Conservation (phyloP, 805 yeast genomes). For the Wickerhamomyces tratensis region DNA sequence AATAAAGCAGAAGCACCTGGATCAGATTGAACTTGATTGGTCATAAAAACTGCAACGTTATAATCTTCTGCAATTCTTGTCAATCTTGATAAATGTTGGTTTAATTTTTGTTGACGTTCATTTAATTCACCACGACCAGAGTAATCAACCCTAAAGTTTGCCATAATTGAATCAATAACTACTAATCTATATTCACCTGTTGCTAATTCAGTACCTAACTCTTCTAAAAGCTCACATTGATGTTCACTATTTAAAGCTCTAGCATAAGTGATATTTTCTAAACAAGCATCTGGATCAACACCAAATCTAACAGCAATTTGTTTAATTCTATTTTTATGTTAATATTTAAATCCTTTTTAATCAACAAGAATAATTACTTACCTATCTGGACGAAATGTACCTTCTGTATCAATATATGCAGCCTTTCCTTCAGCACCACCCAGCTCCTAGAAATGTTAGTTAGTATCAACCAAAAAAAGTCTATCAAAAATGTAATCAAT, state of each 20-base stretch:
- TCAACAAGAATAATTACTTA: slow-evolving; percentile 23
- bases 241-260: slow-evolving; percentile 74
- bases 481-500: background rate
- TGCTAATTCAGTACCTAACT: slow-evolving; percentile 55
- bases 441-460: slow-evolving; percentile 25
- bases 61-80: slow-evolving; percentile 66
- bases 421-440: slow-evolving; percentile 83
- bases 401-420: slow-evolving; percentile 73
- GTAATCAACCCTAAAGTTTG: slow-evolving; percentile 69
- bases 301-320: slow-evolving; percentile 64
- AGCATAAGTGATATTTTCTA: slow-evolving; percentile 67
- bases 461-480: background rate
- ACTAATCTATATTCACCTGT: slow-evolving; percentile 57
- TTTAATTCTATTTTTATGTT: slow-evolving; percentile 25
- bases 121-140: slow-evolving; percentile 71
- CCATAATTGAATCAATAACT: slow-evolving; percentile 69
- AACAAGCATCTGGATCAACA: slow-evolving; percentile 57
- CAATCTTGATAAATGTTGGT: slow-evolving; percentile 42
- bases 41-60: slow-evolving; percentile 66
- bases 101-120: slow-evolving; percentile 66
- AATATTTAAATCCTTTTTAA: no score
- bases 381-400: slow-evolving; percentile 69
- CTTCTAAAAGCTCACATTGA: slow-evolving; percentile 63
- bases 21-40: slow-evolving; percentile 75
- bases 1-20: slow-evolving; percentile 75